phyloP scores from a whole-genome alignment of 176 grass and related monocot genomes.

The Eremochloa ophiuroides region DNA sequence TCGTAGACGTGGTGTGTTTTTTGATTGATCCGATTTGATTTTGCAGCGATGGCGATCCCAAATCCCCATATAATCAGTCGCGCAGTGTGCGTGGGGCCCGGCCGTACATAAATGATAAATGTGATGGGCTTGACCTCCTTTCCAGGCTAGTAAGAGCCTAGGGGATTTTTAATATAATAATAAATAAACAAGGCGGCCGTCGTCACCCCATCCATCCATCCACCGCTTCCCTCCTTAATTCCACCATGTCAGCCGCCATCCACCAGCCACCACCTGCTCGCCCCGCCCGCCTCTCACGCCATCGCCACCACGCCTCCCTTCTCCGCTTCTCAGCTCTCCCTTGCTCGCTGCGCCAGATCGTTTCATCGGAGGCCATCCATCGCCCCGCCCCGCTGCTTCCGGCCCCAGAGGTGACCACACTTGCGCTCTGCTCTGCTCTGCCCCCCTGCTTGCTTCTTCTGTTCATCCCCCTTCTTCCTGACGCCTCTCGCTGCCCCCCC shows the following conservation, averaged over 20 bases:
- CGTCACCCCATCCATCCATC: background rate
- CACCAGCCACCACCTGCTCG: constrained; percentile 2
- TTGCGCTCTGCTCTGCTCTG: background rate
- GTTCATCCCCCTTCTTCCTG: background rate
- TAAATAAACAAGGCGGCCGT: background rate
- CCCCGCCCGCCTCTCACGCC: background rate
- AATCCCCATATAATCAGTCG: too few relatives aligned
- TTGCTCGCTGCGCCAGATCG: background rate
- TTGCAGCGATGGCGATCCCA: too few relatives aligned
- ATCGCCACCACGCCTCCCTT: background rate
- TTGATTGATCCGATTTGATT: too few relatives aligned
- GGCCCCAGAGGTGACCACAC: background rate
- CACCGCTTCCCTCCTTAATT: background rate
- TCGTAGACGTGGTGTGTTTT: too few relatives aligned
- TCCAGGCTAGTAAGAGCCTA: background rate
- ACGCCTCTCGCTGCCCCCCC: background rate
- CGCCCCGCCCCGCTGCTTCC: background rate
- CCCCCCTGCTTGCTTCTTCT: background rate
- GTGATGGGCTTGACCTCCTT: background rate
- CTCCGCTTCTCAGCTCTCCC: background rate
- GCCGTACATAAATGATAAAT: background rate
- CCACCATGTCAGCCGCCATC: background rate
- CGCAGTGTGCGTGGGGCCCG: too few relatives aligned
- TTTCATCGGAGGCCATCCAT: background rate
- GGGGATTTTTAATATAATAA: too few relatives aligned